Base-by-base conservation (phyloP, 257 asterid genomes). In the Ilex aquifolium region DNA sequence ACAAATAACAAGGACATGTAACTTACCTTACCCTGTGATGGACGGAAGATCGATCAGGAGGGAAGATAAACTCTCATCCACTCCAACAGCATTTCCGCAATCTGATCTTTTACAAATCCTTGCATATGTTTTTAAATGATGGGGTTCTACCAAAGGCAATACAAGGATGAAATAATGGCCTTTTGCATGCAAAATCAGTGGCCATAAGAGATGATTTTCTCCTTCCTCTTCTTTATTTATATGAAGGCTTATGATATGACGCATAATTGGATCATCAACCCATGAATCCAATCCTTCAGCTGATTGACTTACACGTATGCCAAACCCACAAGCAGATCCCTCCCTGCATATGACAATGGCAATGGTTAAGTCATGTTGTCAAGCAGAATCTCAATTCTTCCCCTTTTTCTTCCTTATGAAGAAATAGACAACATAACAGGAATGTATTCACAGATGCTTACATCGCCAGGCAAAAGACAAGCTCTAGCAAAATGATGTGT, bases 231-330 rank as follows among this genome's bases (percentile, higher is more conserved):
- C 95, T 44, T 72, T 71, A 57, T 73, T 67, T 69, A 83, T 72
- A 73, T 61, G 13, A 59, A 91, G 71, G 66, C 96, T 86, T 63
- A 86, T 85, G 39, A 91, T 69, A 75, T 88, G 90, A 44, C 95
- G 95, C 15, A 90, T 85, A 67, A 91, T 86, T 60, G 98, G 98
- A 75, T 91, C 98, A 76, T 91, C 98, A 58, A 88, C 85, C 98
- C 96, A 91, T 44, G 96, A 91, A 76, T 91, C 98, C 67, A 93
- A 88, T 61, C 96, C 98, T 74, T 83, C 82, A 77, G 74, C 82
- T 57, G 96, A 86, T 50, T 79, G 95, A 71, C 79, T 80, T 64
- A 80, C 64, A 61, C 96, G 83, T 65, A 88, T 61, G 65, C 98
- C 98, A 39, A 66, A 88, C 54, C 98, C 98, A 65, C 96, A 86